Evolutionary conservation across 768 basidiomycete genomes (phyloP).

Genomic region (Hirschioporus abietinus): DNA sequence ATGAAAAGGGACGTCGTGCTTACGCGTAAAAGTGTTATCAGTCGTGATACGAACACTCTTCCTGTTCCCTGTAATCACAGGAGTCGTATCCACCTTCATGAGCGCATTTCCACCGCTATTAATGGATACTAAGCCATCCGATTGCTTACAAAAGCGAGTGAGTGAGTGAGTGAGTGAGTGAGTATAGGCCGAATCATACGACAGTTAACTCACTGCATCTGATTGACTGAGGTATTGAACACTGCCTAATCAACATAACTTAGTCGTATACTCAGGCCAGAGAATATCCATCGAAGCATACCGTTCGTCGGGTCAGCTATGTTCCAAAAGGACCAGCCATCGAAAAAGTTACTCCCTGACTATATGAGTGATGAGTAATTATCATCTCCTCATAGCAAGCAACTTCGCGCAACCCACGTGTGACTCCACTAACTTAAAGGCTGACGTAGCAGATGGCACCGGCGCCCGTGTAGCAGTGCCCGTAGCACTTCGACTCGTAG

Average conservation of each 20-base stretch:
- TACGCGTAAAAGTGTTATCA: slow-evolving; percentile 47
- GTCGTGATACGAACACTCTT: slow-evolving; percentile 77
- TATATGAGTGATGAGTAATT: slow-evolving; percentile 27
- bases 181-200: slow-evolving; percentile 8
- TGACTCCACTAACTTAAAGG: not conserved
- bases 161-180: slow-evolving; percentile 5
- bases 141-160: slow-evolving; percentile 30
- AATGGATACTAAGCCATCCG: slow-evolving; percentile 56
- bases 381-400: slow-evolving; percentile 28
- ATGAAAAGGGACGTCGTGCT: not conserved
- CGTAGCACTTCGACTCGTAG: slow-evolving; percentile 19
- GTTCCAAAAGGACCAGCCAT: slow-evolving; percentile 74
- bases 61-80: slow-evolving; percentile 59
- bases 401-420: slow-evolving; percentile 7
- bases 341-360: slow-evolving; percentile 67
- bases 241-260: slow-evolving; percentile 3
- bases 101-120: slow-evolving; percentile 72
- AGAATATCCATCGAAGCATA: slow-evolving; percentile 47
- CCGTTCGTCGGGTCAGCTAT: slow-evolving; percentile 73
- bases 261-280: not conserved
- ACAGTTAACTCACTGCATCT: slow-evolving; percentile 10
- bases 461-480: slow-evolving; percentile 9
- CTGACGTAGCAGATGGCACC: slow-evolving; percentile 13
- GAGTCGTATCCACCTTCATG: slow-evolving; percentile 87
- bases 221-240: slow-evolving; percentile 11